Base-by-base conservation (phyloP, 1,284 basidiomycete species). In the Crocinoboletus sp. region DNA sequence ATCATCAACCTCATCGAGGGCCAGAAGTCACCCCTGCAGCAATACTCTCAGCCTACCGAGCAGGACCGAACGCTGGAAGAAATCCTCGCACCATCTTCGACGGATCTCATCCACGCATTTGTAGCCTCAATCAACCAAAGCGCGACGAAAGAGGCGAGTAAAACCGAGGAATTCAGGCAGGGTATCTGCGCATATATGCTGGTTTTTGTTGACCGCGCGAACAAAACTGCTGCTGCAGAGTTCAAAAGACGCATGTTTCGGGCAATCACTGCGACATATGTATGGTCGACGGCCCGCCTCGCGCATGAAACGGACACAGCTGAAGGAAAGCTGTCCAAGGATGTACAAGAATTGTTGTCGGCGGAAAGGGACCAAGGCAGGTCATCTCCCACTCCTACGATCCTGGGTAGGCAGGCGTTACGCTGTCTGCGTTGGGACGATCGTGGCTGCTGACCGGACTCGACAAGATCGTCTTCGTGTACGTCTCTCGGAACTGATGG, bases 311-410 rank as follows among this genome's bases (percentile, higher is more conserved):
- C 41, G 11, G 36, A 48, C 24, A n/a, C 22, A 1, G 49, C 50
- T 0, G 48, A 61, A 12, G 44, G 27, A 0, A 30, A 28, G 19
- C 52, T 69, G 4, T 43, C 44, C 12, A 40, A 43, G 6, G 56
- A 51, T 6, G 54, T 69, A 35, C 52, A 56, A 19, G 50, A 13
- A 0, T 27, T 70, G 41, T 19, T 57, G 25, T 40, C 49, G 33
- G 48, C 49, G 6, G 61, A 66, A 43, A 46, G 54, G 42, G 68
- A 71, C 49, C 68, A 71, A 71, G 67, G 67, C 68, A 70, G 58
- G 69, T 71, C 52, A 34, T 57, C 57, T 60, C 49, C 31, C 27
- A 35, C 40, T 29, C 50, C 51, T 29, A 53, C 51, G 28, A 31
- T 51, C 15, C 22, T 60, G 17, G 59, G 62, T 61, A 62, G 50